Percentiles rank a stretch among this genome's conserved stretches.
These are phyloP conservation scores for Kwoniella mangroviensis DNA, from an alignment of 768 basidiomycete species.

Conservation along the genomic window DNA sequence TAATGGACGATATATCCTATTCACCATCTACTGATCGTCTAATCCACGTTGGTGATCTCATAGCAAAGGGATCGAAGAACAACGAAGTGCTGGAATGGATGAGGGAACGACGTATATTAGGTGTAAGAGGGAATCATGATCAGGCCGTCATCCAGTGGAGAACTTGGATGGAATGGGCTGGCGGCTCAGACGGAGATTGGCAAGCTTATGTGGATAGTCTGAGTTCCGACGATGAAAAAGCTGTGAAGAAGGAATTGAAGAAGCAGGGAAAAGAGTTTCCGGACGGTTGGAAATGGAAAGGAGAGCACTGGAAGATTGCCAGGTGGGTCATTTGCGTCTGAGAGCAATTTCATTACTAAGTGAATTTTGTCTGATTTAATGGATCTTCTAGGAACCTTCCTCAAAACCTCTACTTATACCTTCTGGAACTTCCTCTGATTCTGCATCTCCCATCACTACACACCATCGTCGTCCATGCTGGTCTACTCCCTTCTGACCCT, in stretches of 20 bases:
- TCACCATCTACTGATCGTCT: conserved; percentile 68
- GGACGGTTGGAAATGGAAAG: conserved; percentile 72
- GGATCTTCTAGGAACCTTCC: conserved; percentile 63
- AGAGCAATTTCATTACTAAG: background rate
- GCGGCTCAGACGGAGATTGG: conserved; percentile 63
- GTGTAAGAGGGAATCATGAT: conserved; percentile 94
- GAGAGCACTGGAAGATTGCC: conserved; percentile 78
- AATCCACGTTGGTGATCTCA: conserved; percentile 81
- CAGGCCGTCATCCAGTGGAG: conserved; percentile 86
- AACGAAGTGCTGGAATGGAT: conserved; percentile 71
- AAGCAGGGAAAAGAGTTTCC: conserved; percentile 61
- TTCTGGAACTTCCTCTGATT: conserved; percentile 72
- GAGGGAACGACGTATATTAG: conserved; percentile 67
- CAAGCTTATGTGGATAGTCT: conserved; percentile 58
- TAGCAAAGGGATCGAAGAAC: conserved; percentile 69
- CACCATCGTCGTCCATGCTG: conserved; percentile 79
- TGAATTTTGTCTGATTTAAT: background rate
- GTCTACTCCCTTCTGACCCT: conserved; percentile 76
- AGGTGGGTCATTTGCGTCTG: conserved; percentile 57
- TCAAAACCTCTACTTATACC: conserved; percentile 70
- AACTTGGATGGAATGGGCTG: conserved; percentile 69
- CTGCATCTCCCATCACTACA: conserved; percentile 78
- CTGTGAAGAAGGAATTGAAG: conserved; percentile 58
- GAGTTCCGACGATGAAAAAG: conserved; percentile 49
- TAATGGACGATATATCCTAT: conserved; percentile 70